These are phyloP conservation scores for Candida koratica DNA, from an alignment of 805 yeast genomes.

Conservation along the genomic window DNA sequence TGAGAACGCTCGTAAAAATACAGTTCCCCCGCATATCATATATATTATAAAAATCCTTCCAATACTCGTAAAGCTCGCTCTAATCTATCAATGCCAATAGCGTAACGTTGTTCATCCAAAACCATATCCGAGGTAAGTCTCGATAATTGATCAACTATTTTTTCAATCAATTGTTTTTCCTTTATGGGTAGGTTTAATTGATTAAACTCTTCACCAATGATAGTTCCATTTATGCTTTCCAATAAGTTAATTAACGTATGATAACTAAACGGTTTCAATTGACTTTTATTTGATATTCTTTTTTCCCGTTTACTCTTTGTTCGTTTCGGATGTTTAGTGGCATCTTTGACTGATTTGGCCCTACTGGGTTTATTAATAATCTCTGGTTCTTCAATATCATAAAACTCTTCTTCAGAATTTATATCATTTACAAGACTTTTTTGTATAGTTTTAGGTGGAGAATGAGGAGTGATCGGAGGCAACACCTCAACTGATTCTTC, in stretches of 20 bases:
- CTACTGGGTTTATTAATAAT: constrained; percentile 28
- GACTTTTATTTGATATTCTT: constrained; percentile 3
- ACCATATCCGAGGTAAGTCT: constrained; percentile 89
- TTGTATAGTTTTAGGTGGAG: background rate
- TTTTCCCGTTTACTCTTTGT: constrained; percentile 12
- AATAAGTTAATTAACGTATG: constrained; percentile 47
- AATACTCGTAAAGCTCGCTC: constrained; percentile 79
- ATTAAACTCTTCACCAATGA: constrained; percentile 68
- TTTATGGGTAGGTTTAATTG: constrained; percentile 67
- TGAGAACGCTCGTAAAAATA: too few relatives aligned
- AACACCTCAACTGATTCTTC: constrained; percentile 5
- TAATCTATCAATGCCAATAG: constrained; percentile 74
- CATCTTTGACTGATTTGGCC: constrained; percentile 32
- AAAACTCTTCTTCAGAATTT: constrained; percentile 27
- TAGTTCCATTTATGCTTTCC: constrained; percentile 58
- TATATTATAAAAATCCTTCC: constrained; percentile 62
- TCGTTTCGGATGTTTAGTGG: constrained; percentile 22
- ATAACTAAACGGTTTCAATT: constrained; percentile 37
- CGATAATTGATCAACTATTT: constrained; percentile 79
- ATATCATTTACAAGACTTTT: constrained; percentile 4
- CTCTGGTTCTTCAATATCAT: constrained; percentile 38
- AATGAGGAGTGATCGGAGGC: constrained; percentile 1
- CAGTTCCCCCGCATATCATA: too few relatives aligned
- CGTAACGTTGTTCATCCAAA: constrained; percentile 72
- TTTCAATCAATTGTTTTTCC: constrained; percentile 77